Base-by-base conservation (phyloP, 140 eudicot species). In the Erigeron philadelphicus region DNA sequence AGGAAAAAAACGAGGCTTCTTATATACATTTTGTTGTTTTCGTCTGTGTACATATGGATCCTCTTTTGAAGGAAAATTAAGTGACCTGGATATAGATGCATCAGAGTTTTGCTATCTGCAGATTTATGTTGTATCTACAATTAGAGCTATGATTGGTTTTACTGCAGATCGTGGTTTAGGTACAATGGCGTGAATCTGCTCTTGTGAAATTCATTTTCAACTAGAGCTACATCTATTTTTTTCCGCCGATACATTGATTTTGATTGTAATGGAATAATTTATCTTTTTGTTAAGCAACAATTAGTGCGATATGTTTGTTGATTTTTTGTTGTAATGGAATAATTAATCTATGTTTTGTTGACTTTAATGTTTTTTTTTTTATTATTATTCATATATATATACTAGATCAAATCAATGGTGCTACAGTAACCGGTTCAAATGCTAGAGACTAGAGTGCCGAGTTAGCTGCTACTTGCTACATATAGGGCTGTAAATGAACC, bases 1-100 rank as follows among this genome's bases (percentile, higher is more conserved):
- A 72, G 23, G 70, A 17, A 70, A 45, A 19, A 46, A 42, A 43
- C 9, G 49, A 42, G 50, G 16, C 6, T 15, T 71, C 69, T 64
- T 48, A 48, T 71, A 11, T 44, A 62, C 41, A 16, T 54, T 54
- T 43, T 64, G 63, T 64, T 77, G 46, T 47, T 67, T 73, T 31
- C 15, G 42, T 15, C 8, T 31, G n/a, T 59, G 75, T 67, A 75
- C 23, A 66, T 66, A 46, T 31, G 7, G 61, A 74, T 46, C 13
- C 21, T 10, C 19, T 40, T 74, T 31, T 55, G 15, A 55, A 55
- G 49, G 59, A 66, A 67, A 67, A 1, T 35, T 23, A 1, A 48
- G 43, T 7, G 63, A 68, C 31, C 19, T 9, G 41, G 11, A 16
- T 3, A 62, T 11, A 8, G 8, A 12, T 12, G 55, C 9, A 7